phyloP scores from a whole-genome alignment of 345 rosid genomes.

The Sisymbrium altissimum region DNA sequence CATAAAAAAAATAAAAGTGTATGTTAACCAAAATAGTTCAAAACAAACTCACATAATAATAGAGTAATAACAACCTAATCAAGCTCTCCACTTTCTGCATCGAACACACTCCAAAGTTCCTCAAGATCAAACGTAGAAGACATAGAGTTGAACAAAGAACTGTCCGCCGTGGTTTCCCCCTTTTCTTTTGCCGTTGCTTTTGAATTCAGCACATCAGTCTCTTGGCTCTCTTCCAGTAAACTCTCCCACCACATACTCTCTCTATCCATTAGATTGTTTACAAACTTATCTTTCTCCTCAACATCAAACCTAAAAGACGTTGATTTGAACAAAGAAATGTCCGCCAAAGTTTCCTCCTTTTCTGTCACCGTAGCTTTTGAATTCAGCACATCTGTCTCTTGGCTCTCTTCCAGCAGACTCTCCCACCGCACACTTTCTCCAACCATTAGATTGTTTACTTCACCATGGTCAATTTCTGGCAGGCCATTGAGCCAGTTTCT shows the following conservation, averaged over 20 bases:
- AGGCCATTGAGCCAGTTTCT: background rate
- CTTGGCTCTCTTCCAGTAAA: constrained; percentile 6
- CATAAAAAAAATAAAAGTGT: too few relatives aligned
- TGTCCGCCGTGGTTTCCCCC: background rate
- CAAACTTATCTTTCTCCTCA: background rate
- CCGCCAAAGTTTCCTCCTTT: background rate
- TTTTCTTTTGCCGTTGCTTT: background rate
- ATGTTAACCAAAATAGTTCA: too few relatives aligned
- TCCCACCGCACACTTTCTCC: constrained; percentile 24
- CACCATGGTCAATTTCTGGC: background rate
- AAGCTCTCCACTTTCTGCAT: background rate
- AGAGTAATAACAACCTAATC: too few relatives aligned
- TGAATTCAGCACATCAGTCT: background rate
- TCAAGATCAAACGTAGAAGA: constrained; percentile 6
- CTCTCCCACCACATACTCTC: constrained; percentile 24
- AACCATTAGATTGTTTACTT: background rate
- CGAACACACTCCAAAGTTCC: constrained; percentile 16
- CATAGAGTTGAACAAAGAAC: too few relatives aligned
- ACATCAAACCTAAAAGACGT: background rate
- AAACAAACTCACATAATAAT: too few relatives aligned
- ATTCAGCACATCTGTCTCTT: background rate
- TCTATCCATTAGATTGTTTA: background rate
- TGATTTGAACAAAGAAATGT: too few relatives aligned
- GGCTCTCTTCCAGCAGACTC: background rate
- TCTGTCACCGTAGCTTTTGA: background rate